Evolutionary conservation across 2,329 filamentous ascomycete genomes (phyloP).

Genomic region (Dendrostoma leiphaemia): DNA sequence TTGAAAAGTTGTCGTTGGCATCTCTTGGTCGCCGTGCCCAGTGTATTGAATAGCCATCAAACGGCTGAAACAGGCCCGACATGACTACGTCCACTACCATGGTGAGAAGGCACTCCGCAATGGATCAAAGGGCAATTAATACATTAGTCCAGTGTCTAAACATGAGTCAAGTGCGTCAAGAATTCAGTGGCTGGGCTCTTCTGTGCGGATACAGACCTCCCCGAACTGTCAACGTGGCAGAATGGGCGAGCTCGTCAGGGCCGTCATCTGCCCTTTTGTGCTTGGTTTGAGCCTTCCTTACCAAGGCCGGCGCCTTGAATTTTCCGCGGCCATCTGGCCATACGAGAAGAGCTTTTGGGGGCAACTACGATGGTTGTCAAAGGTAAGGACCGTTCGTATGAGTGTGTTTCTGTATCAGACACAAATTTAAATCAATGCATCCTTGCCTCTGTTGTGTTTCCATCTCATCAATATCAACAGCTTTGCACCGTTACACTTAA

Average conservation of each 20-base stretch:
- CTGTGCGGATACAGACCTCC: too few species aligned
- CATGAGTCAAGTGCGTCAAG: too few species aligned
- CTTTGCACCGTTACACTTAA: background rate
- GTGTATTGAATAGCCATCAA: too few species aligned
- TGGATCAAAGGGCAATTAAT: too few species aligned
- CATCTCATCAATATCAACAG: constrained; percentile 12
- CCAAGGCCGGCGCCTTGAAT: constrained; percentile 7
- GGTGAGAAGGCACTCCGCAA: too few species aligned
- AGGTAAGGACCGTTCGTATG: constrained; percentile 9
- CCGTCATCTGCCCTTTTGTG: background rate
- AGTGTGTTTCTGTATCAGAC: constrained; percentile 8
- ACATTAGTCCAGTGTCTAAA: too few species aligned
- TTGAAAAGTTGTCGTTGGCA: too few species aligned
- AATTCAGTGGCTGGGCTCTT: too few species aligned
- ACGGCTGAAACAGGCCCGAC: too few species aligned
- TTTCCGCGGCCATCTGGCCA: constrained; percentile 11
- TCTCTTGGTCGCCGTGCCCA: too few species aligned
- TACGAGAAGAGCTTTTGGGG: constrained; percentile 5
- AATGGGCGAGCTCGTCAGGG: background rate
- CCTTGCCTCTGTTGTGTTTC: constrained; percentile 1
- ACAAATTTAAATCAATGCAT: background rate
- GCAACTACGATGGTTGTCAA: constrained; percentile 1
- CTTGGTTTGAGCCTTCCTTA: background rate
- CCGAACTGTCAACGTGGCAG: too few species aligned
- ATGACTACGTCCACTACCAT: too few species aligned